Conservation (phyloP, 73 alveolate species). For the Paramecium sonneborni region DNA sequence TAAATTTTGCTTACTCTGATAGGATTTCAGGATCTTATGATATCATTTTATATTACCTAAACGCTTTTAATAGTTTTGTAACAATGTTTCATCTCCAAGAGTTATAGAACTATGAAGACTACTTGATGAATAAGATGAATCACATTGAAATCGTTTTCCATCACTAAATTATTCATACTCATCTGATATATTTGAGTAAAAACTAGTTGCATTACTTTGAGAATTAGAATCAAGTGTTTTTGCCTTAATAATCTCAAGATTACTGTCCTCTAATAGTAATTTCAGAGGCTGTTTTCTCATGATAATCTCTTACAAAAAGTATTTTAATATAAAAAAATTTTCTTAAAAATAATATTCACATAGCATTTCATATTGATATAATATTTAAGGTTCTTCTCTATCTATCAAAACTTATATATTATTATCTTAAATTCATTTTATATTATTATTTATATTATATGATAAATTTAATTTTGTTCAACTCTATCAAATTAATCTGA, state of each 20-base stretch:
- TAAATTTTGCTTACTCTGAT: neutral
- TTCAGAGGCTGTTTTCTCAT: conserved; percentile 16
- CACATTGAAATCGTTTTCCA: neutral
- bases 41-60: neutral
- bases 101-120: neutral
- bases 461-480: no score
- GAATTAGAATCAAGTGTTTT: neutral
- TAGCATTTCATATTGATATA: no score
- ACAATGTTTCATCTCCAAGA: neutral
- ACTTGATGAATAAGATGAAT: neutral
- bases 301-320: neutral
- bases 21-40: neutral
- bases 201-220: neutral
- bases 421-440: neutral
- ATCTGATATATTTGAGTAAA: conserved; percentile 26
- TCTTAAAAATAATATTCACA: no score
- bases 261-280: neutral
- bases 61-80: neutral
- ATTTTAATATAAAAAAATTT: neutral
- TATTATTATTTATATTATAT: neutral
- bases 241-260: conserved; percentile 42
- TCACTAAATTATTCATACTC: neutral
- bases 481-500: no score
- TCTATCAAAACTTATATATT: neutral
- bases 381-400: neutral